Evolutionary conservation across 257 asterid genomes (phyloP), one percentile per base, ranked within the genome.

Genomic region (Anisodus tanguticus): DNA sequence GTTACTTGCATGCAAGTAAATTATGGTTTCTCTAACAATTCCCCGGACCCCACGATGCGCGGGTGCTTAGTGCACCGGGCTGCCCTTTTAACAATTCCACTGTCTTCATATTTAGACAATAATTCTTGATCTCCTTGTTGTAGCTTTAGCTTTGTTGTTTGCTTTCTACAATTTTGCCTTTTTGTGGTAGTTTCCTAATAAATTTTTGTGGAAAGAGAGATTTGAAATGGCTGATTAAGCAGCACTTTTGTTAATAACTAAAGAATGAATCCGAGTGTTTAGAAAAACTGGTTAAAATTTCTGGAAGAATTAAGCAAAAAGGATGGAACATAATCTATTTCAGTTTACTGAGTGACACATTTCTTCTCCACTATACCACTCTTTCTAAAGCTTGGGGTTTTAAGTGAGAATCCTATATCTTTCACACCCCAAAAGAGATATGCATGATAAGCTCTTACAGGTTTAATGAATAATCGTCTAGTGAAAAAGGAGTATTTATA

Each of bases 1-100:
- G 43, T 83, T 84, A 26, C 19, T 22, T 74, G 62, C 80, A 45
- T 72, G 79, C 57, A 17, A 70, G 37, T 70, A 9, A 49, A 72
- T n/a, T 72, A n/a, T 47, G 41, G 55, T 22, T 72, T 45, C 41
- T 19, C 11, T 19, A 8, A 19, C 6, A 41, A 41, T 41, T 62
- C 19, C 8, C 37, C 8, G 35, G 35, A 31, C 35, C 35, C 35
- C 31, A n/a, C n/a, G n/a, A n/a, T n/a, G n/a, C n/a, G 35, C 35
- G 35, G 35, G 35, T 1, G 35, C 35, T 31, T 31, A 31, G 35
- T 31, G 35, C 35, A 31, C 35, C 35, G 35, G 2, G 35, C 1
- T 31, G 35, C 35, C 35, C 35, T 31, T 31, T 26, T 67, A 15
- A 12, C 8, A 67, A 35, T 67, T 67, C n/a, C 49, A 35, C 12